A percentile compares a stretch with the other conserved stretches of the same genome.
These are phyloP conservation scores for Suillus decipiens DNA, from an alignment of 768 basidiomycete species.

Conservation along the genomic window DNA sequence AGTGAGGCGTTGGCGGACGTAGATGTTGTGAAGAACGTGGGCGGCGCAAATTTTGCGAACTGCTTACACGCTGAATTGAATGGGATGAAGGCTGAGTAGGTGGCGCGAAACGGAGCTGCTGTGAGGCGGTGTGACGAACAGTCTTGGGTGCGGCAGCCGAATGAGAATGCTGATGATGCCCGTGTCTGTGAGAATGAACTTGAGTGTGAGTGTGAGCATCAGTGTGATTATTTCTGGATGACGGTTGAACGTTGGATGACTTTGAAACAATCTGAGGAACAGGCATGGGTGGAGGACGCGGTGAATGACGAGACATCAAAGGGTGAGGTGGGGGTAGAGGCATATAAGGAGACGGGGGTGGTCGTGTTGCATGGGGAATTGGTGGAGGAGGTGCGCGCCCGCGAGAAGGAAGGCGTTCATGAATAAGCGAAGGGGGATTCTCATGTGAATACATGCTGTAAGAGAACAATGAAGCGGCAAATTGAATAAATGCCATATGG, in stretches of 20 bases:
- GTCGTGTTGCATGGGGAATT: slow-evolving; percentile 18
- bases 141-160: slow-evolving; percentile 17
- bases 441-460: slow-evolving; percentile 24
- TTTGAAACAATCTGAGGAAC: slow-evolving; percentile 12
- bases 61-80: slow-evolving; percentile 1
- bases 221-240: slow-evolving; percentile 10
- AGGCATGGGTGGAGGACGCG: slow-evolving; percentile 9
- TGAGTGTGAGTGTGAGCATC: slow-evolving; percentile 9
- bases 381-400: background rate
- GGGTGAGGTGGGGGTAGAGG: background rate
- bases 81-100: background rate
- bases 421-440: slow-evolving; percentile 20
- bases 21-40: background rate
- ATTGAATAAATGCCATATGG: slow-evolving; percentile 10
- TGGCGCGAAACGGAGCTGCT: slow-evolving; percentile 11
- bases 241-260: slow-evolving; percentile 13
- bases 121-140: slow-evolving; percentile 15
- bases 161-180: slow-evolving; percentile 28
- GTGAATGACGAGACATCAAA: background rate
- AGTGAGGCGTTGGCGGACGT: slow-evolving; percentile 1
- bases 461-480: slow-evolving; percentile 10
- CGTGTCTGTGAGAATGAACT: slow-evolving; percentile 16
- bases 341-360: slow-evolving; percentile 9
- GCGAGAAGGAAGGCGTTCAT: background rate
- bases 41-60: slow-evolving; percentile 9